A percentile compares a stretch with the other conserved stretches of the same genome.
Evolutionary conservation across 75 land plant species (phyloP).

Genomic region (Pinus taeda): DNA sequence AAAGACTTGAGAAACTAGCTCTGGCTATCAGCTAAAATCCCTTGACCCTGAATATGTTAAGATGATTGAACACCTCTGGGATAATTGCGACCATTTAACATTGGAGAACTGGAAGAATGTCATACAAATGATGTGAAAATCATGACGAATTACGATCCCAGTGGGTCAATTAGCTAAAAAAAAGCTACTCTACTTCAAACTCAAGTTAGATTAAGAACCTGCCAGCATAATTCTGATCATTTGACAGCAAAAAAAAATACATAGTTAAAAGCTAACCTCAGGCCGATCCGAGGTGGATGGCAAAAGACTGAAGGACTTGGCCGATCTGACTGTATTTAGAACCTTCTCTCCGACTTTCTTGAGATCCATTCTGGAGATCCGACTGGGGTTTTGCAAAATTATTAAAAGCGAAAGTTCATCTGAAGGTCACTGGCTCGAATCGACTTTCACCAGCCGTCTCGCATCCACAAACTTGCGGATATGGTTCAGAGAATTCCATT

Average conservation of each 20-base stretch:
- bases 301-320: constrained; percentile 57
- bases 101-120: not conserved
- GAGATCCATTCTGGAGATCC: constrained; percentile 59
- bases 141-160: not conserved
- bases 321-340: constrained; percentile 76
- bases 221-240: not conserved
- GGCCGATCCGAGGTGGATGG: constrained; percentile 71
- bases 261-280: constrained; percentile 42
- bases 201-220: not conserved
- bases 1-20: not conserved
- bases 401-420: too few relatives aligned
- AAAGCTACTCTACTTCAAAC: not conserved
- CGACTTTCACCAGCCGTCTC: too few relatives aligned
- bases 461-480: too few relatives aligned
- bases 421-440: too few relatives aligned
- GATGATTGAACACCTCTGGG: not conserved
- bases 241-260: not conserved
- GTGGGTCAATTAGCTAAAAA: not conserved
- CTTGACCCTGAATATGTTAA: not conserved
- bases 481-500: too few relatives aligned
- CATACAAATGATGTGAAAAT: not conserved
- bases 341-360: constrained; percentile 82
- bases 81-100: not conserved
- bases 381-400: not conserved
- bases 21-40: not conserved